Evolutionary conservation across 257 asterid species (phyloP).

Genomic region (Solanum bulbocastanum): DNA sequence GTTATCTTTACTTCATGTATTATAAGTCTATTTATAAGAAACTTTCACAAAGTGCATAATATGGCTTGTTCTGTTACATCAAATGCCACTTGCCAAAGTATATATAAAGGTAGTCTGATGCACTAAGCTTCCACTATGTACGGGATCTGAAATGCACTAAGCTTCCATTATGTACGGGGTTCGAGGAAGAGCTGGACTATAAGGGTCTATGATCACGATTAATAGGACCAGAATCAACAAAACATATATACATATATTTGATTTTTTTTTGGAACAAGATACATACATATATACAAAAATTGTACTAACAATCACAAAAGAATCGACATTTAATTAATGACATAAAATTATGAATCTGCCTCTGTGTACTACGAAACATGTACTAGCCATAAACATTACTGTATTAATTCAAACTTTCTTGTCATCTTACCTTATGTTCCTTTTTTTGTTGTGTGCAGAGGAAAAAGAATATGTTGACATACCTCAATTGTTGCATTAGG

Average conservation of each 20-base stretch:
- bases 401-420: background rate
- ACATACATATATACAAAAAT: background rate
- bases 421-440: background rate
- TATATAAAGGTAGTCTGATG: background rate
- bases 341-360: background rate
- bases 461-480: conserved; percentile 6
- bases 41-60: background rate
- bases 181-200: background rate
- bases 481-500: conserved; percentile 22
- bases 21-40: background rate
- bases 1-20: background rate
- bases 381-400: background rate
- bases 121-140: background rate
- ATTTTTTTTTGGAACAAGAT: background rate
- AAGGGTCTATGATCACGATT: background rate
- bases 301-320: background rate
- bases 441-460: background rate
- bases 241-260: background rate
- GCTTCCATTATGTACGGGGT: too few species aligned
- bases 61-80: background rate
- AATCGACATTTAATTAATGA: background rate
- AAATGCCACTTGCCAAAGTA: background rate
- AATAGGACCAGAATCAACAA: background rate
- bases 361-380: background rate
- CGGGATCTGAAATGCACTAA: too few species aligned